These are phyloP conservation scores for Powellomyces hirtus DNA, from an alignment of 192 early-diverging fungal species.

Conservation along the genomic window DNA sequence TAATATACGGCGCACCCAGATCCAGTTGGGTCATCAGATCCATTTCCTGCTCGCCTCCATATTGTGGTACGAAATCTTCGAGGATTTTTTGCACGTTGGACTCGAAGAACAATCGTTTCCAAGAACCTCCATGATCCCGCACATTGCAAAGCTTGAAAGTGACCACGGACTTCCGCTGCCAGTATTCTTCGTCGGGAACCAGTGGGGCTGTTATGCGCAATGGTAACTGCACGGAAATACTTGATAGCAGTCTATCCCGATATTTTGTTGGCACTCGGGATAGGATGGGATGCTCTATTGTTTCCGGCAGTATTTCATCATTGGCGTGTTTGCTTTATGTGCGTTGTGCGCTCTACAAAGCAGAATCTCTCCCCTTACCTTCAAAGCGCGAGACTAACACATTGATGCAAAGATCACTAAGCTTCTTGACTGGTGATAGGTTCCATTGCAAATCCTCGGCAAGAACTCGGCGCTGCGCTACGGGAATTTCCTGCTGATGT, in stretches of 20 bases:
- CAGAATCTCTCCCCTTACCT: conserved; percentile 32
- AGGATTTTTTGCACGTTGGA: conserved; percentile 35
- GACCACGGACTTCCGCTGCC: conserved; percentile 38
- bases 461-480: conserved; percentile 45
- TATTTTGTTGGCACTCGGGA: conserved; percentile 43
- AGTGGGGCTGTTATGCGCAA: conserved; percentile 44
- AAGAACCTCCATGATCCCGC: conserved; percentile 33
- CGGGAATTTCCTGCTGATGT: not conserved
- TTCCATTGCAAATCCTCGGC: conserved; percentile 62
- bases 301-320: no score
- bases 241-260: conserved; percentile 38
- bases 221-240: conserved; percentile 43
- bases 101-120: conserved; percentile 56
- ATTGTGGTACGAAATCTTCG: conserved; percentile 40
- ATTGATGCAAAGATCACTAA: conserved; percentile 49
- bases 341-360: no score
- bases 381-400: conserved; percentile 56
- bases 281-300: conserved; percentile 38
- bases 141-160: conserved; percentile 42
- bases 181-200: conserved; percentile 51
- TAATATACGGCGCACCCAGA: conserved; percentile 37
- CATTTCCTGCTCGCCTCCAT: conserved; percentile 21
- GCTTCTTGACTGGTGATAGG: conserved; percentile 51
- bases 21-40: conserved; percentile 31
- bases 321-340: no score